phyloP scores from a whole-genome alignment of 1,284 basidiomycete genomes.

The Hortiboletus rubellus region DNA sequence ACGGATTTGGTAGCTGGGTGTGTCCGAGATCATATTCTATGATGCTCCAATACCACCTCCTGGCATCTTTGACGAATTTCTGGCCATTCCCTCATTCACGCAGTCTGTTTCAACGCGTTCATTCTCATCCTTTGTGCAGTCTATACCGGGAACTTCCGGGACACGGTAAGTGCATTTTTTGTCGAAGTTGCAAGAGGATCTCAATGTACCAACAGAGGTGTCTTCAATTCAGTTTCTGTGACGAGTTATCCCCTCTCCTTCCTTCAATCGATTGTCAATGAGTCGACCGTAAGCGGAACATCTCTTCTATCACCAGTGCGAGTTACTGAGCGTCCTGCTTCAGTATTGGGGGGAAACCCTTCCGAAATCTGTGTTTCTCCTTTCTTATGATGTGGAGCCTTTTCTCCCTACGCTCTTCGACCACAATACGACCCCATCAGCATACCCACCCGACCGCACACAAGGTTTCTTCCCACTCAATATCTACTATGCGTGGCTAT shows the following conservation, averaged over 20 bases:
- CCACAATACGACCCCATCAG: slow-evolving; percentile 41
- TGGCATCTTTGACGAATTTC: slow-evolving; percentile 50
- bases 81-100: slow-evolving; percentile 35
- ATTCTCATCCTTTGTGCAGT: slow-evolving; percentile 33
- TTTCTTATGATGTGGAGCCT: slow-evolving; percentile 55
- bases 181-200: neutral
- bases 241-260: slow-evolving; percentile 8
- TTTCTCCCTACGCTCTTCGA: slow-evolving; percentile 49
- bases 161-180: slow-evolving; percentile 3
- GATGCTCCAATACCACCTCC: slow-evolving; percentile 49
- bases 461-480: slow-evolving; percentile 46
- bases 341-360: slow-evolving; percentile 11
- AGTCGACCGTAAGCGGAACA: slow-evolving; percentile 11
- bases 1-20: slow-evolving; percentile 32
- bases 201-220: neutral
- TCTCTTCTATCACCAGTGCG: neutral
- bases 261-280: slow-evolving; percentile 13
- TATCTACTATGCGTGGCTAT: slow-evolving; percentile 48
- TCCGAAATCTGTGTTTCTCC: slow-evolving; percentile 20
- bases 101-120: slow-evolving; percentile 36
- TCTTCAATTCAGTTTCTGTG: slow-evolving; percentile 20
- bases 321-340: neutral
- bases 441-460: slow-evolving; percentile 49
- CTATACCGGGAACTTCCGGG: neutral
- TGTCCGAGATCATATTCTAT: slow-evolving; percentile 49